Evolutionary conservation across 305 asterid genomes (phyloP).

Genomic region (Fraxinus xanthoxyloides): DNA sequence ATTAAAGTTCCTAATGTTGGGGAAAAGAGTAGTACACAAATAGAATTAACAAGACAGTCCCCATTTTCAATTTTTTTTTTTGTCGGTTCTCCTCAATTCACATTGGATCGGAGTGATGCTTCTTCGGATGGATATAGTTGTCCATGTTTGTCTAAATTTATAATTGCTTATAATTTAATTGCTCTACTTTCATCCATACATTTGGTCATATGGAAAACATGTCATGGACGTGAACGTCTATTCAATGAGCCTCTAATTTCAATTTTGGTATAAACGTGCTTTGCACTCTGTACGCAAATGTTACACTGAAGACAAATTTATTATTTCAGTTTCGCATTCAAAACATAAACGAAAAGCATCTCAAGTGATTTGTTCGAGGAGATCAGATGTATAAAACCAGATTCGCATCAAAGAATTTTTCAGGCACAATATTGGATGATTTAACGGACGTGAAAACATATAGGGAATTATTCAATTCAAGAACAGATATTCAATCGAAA

Average conservation of each 20-base stretch:
- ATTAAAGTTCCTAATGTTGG: background rate
- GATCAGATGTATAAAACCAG: background rate
- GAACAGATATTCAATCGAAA: background rate
- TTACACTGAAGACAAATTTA: background rate
- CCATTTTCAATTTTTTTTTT: background rate
- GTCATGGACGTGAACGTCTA: background rate
- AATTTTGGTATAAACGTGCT: background rate
- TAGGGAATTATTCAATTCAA: background rate
- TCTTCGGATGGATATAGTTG: background rate
- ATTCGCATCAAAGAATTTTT: background rate
- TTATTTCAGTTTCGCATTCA: background rate
- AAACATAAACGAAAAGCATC: background rate
- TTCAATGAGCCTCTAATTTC: background rate
- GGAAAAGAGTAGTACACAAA: background rate
- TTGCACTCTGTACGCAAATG: background rate
- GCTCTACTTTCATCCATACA: background rate
- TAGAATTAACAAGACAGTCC: background rate
- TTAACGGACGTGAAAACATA: background rate
- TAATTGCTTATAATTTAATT: background rate
- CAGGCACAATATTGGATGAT: background rate
- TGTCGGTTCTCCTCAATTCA: background rate
- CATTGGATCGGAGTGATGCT: background rate
- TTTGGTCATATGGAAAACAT: background rate
- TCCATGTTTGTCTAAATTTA: background rate
- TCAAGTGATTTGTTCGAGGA: background rate